Percentiles rank a stretch among this genome's conserved stretches.
These are phyloP conservation scores for Forsythia viridissima DNA, from an alignment of 257 asterid genomes.

Conservation along the genomic window DNA sequence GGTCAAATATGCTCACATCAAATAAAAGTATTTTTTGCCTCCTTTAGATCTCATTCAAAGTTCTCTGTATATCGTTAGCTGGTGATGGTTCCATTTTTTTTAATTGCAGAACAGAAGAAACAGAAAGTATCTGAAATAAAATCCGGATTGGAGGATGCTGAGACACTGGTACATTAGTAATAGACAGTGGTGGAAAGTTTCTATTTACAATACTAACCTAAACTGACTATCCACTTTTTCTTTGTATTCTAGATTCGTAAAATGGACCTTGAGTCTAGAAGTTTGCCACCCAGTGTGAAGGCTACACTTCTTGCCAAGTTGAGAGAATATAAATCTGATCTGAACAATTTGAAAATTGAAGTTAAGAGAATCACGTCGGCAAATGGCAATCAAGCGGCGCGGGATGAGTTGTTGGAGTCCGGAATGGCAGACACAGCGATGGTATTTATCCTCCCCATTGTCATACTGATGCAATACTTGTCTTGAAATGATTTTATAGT, in stretches of 20 bases:
- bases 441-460: slow-evolving; percentile 38
- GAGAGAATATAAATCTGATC: slow-evolving; percentile 76
- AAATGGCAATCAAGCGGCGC: slow-evolving; percentile 54
- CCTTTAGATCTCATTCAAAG: too few species aligned
- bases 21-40: too few species aligned
- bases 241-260: slow-evolving; percentile 57
- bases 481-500: background rate
- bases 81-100: background rate
- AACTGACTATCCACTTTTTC: slow-evolving; percentile 2
- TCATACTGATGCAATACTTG: background rate
- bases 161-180: slow-evolving; percentile 39
- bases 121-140: slow-evolving; percentile 48
- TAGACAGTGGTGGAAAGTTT: too few species aligned
- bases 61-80: too few species aligned
- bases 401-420: slow-evolving; percentile 70
- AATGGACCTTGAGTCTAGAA: slow-evolving; percentile 92
- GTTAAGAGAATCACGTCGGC: slow-evolving; percentile 66
- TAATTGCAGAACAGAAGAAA: slow-evolving; percentile 46
- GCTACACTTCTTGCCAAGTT: slow-evolving; percentile 70
- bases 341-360: slow-evolving; percentile 71
- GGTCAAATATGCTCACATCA: too few species aligned
- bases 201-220: background rate
- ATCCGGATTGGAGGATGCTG: slow-evolving; percentile 60
- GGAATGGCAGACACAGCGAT: slow-evolving; percentile 64
- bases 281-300: slow-evolving; percentile 67